phyloP scores from a whole-genome alignment of 345 rosid species.

The Firmiana major region DNA sequence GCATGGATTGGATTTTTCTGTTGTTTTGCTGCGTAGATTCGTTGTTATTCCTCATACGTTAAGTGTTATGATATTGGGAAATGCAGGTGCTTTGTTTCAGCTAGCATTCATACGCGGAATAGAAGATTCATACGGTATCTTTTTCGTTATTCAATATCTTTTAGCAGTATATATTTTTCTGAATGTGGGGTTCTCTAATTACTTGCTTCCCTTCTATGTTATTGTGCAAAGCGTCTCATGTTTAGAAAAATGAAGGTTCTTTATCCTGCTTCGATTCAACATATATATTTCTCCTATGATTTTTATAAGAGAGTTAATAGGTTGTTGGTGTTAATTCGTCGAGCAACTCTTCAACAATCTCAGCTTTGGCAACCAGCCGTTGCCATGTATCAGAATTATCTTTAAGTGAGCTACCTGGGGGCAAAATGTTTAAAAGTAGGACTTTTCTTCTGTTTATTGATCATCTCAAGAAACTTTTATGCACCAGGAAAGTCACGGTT shows the following conservation, averaged over 20 bases:
- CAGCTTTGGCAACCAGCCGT: neutral
- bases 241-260: neutral
- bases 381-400: neutral
- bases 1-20: neutral
- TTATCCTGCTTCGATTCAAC: neutral
- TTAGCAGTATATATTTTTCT: neutral
- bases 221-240: neutral
- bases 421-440: neutral
- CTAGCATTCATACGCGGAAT: constrained; percentile 66
- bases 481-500: neutral
- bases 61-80: constrained; percentile 18
- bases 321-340: neutral
- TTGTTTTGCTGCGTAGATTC: neutral
- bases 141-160: neutral
- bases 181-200: neutral
- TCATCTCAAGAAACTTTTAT: neutral
- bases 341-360: neutral
- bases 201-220: neutral
- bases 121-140: constrained; percentile 71
- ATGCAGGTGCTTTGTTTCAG: constrained; percentile 84
- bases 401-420: neutral
- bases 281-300: neutral
- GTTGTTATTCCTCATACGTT: neutral
- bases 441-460: neutral
- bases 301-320: neutral